A percentile compares a stretch with the other conserved stretches of the same genome.
These are phyloP conservation scores for Closterium sp. DNA, from an alignment of 139 green algal species.

Conservation along the genomic window DNA sequence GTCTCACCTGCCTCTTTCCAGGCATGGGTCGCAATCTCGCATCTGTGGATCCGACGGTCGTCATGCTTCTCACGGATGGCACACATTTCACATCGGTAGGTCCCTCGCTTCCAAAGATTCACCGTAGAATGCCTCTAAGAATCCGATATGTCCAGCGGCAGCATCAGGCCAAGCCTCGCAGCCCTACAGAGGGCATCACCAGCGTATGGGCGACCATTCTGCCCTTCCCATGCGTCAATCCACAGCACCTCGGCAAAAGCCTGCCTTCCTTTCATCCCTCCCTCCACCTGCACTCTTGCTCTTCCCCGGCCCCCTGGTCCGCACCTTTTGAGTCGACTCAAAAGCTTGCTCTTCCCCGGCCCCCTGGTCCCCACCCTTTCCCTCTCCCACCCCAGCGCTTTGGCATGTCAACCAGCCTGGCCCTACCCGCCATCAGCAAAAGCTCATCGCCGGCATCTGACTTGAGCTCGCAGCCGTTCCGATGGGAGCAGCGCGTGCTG, in stretches of 20 bases:
- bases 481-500: constrained; percentile 44
- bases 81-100: constrained; percentile 26
- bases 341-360: background rate
- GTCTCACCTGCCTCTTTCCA: background rate
- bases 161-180: too few relatives aligned
- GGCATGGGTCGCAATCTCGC: constrained; percentile 3
- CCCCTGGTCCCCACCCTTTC: background rate
- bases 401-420: background rate
- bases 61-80: constrained; percentile 46
- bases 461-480: constrained; percentile 31
- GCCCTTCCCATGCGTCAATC: background rate
- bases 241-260: background rate
- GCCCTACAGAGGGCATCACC: constrained; percentile 38
- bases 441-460: too few relatives aligned
- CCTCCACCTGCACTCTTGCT: background rate
- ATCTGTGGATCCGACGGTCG: constrained; percentile 23
- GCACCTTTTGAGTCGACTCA: too few relatives aligned
- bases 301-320: too few relatives aligned
- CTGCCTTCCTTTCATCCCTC: background rate
- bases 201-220: constrained; percentile 30
- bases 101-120: too few relatives aligned
- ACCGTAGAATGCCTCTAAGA: too few relatives aligned
- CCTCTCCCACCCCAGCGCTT: background rate
- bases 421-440: too few relatives aligned
- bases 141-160: too few relatives aligned